Base-by-base conservation (phyloP, 2,329 filamentous ascomycete genomes). In the Fusarium nanum region DNA sequence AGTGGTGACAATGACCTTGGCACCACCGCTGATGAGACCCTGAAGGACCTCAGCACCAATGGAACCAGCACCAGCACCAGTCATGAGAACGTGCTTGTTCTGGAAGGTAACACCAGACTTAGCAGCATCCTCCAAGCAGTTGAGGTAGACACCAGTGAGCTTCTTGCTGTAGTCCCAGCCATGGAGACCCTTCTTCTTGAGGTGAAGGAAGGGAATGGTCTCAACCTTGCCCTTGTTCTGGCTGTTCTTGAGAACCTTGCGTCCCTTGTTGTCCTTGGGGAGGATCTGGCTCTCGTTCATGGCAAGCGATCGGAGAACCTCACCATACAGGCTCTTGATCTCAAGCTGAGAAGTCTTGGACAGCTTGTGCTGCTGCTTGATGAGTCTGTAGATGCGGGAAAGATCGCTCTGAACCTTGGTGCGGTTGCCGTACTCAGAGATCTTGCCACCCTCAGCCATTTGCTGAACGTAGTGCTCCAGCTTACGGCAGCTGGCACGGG, bases 91-190 rank as follows among this genome's bases (percentile, higher is more conserved):
- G 78, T 98, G 93, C 86, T 98, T 98, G 83, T 92, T 93, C 79
- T 94, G 89, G 85, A 97, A 99, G 48, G 91, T 96, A 64, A 99
- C 90, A 80, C 96, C 96, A 59, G 89, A 86, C 76, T 90, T 92
- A 71, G 96, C 96, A 71, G 94, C 94, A 69, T 94, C 89, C 83
- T 97, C 94, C 32, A 99, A 83, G 68, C 93, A 94, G 79, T 98
- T 93, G 34, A 99, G 89, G 80, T 99, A 99, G 74, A 94, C 82
- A 60, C 93, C 92, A 25, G 96, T 98, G 61, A 99, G 88, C 85
- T 97, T 98, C 88, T 98, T 99, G 89, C 93, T 98, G 86, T 98
- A 99, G 78, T 98, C 94, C 96, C 96, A 99, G 67, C 95, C 95
- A 77, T 97, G 92, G 67, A 94, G 89, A 56, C 93, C 90, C 83